These are phyloP conservation scores for Ceratobasidium sp. DNA, from an alignment of 1,284 basidiomycete genomes.

Conservation along the genomic window DNA sequence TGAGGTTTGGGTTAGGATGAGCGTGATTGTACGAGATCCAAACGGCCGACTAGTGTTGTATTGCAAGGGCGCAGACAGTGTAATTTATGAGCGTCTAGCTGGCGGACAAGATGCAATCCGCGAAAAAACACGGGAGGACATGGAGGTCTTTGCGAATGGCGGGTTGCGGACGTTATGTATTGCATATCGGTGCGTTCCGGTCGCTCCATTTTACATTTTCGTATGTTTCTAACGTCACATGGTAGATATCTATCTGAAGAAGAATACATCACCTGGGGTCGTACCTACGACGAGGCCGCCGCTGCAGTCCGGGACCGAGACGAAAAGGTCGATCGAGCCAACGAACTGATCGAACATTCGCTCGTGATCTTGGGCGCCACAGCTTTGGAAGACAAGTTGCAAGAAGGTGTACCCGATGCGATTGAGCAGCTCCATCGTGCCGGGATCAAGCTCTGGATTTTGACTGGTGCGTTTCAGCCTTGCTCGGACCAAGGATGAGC, in stretches of 20 bases:
- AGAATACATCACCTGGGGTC: constrained; percentile 85
- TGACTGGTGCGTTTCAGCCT: constrained; percentile 66
- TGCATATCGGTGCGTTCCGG: constrained; percentile 63
- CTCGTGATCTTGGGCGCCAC: constrained; percentile 90
- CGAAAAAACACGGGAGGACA: constrained; percentile 80
- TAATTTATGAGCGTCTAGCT: constrained; percentile 87
- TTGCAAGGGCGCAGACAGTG: constrained; percentile 96
- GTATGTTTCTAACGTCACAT: not conserved
- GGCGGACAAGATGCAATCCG: constrained; percentile 80
- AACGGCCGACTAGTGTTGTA: constrained; percentile 85
- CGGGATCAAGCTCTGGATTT: constrained; percentile 97
- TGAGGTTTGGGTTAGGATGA: constrained; percentile 68
- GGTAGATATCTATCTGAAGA: constrained; percentile 70
- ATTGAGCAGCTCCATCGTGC: constrained; percentile 92
- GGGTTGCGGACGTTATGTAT: constrained; percentile 93
- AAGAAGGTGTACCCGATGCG: constrained; percentile 95
- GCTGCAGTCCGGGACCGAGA: constrained; percentile 81
- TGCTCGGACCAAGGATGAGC: not conserved
- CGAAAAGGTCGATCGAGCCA: constrained; percentile 88
- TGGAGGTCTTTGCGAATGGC: constrained; percentile 93
- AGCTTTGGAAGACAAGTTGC: constrained; percentile 95
- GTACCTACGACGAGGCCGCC: constrained; percentile 80
- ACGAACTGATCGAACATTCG: constrained; percentile 82
- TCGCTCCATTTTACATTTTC: not conserved
- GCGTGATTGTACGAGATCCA: constrained; percentile 82